Evolutionary conservation across 2,329 filamentous ascomycete genomes (phyloP).

Genomic region (Gyromitra esculenta): DNA sequence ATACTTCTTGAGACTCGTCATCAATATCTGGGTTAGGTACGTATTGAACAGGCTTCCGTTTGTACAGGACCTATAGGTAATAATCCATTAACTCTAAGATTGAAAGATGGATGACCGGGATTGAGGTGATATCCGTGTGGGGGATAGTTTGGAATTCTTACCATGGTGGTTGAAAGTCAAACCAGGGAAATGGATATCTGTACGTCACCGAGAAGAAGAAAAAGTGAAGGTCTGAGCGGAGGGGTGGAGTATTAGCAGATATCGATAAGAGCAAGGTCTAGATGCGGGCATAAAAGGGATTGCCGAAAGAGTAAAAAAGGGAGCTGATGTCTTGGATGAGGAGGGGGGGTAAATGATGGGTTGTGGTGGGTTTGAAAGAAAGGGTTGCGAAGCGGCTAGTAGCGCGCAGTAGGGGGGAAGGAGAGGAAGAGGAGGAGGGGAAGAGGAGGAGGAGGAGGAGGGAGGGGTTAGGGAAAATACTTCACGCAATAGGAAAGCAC

Average conservation of each 20-base stretch:
- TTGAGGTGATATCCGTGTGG: slow-evolving; percentile 32
- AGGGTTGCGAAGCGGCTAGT: slow-evolving; percentile 45
- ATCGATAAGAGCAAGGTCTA: slow-evolving; percentile 62
- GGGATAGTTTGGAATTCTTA: slow-evolving; percentile 35
- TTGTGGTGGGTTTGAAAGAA: slow-evolving; percentile 57
- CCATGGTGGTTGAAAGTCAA: slow-evolving; percentile 44
- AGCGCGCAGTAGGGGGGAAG: slow-evolving; percentile 44
- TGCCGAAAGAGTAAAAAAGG: slow-evolving; percentile 23
- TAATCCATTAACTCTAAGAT: slow-evolving; percentile 31
- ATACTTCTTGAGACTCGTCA: slow-evolving; percentile 84
- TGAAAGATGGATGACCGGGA: slow-evolving; percentile 12
- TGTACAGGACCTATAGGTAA: slow-evolving; percentile 81
- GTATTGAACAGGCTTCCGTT: slow-evolving; percentile 92
- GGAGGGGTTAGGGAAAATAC: slow-evolving; percentile 53
- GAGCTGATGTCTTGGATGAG: slow-evolving; percentile 20
- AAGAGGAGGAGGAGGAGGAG: slow-evolving; percentile 45
- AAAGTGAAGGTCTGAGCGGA: slow-evolving; percentile 59
- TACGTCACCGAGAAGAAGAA: slow-evolving; percentile 44
- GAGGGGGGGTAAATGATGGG: slow-evolving; percentile 58
- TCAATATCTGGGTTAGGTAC: slow-evolving; percentile 76
- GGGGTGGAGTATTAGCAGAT: slow-evolving; percentile 58
- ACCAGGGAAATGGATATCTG: slow-evolving; percentile 42
- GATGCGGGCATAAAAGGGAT: slow-evolving; percentile 53
- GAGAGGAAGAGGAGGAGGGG: slow-evolving; percentile 34
- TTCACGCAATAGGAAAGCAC: slow-evolving; percentile 52